Conservation (phyloP, 352 stramenopile genomes). For the Pythium biforme region DNA sequence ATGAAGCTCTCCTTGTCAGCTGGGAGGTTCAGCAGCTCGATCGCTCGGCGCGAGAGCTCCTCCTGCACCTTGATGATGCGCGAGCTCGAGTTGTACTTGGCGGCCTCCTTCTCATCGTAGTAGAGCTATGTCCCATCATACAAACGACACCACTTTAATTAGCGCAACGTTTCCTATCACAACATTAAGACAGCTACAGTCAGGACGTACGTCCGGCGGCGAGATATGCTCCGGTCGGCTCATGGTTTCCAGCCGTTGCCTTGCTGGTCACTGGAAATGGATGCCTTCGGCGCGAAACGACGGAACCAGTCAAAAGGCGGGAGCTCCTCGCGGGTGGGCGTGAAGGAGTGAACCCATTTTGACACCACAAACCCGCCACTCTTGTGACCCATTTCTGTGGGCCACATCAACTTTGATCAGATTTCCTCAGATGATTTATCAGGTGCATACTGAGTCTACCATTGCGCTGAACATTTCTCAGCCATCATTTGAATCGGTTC, state of each 20-base stretch:
- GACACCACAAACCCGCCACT: not conserved
- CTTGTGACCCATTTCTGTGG: conserved; percentile 6
- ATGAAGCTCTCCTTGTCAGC: conserved; percentile 86
- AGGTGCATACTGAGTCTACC: not conserved
- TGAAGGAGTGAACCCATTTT: not conserved
- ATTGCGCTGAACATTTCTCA: not conserved
- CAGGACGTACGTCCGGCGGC: conserved; percentile 64
- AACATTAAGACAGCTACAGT: not conserved
- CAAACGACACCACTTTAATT: not conserved
- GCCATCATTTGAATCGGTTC: not conserved
- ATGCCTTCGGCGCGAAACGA: conserved; percentile 24
- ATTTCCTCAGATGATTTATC: not conserved
- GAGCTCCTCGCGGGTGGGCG: not conserved
- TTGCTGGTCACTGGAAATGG: conserved; percentile 19
- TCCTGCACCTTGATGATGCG: conserved; percentile 94
- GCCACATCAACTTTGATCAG: conserved; percentile 3
- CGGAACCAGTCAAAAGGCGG: conserved; percentile 26
- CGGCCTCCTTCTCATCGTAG: conserved; percentile 91
- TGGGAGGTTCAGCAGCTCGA: conserved; percentile 97
- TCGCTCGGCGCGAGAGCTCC: conserved; percentile 95
- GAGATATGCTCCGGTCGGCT: conserved; percentile 87
- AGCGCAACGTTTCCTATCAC: not conserved
- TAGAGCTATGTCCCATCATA: conserved; percentile 68
- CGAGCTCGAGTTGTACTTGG: conserved; percentile 92
- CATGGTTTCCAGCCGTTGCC: conserved; percentile 35